phyloP scores from a whole-genome alignment of 108 stramenopile species.

The Thalassiosira profunda region DNA sequence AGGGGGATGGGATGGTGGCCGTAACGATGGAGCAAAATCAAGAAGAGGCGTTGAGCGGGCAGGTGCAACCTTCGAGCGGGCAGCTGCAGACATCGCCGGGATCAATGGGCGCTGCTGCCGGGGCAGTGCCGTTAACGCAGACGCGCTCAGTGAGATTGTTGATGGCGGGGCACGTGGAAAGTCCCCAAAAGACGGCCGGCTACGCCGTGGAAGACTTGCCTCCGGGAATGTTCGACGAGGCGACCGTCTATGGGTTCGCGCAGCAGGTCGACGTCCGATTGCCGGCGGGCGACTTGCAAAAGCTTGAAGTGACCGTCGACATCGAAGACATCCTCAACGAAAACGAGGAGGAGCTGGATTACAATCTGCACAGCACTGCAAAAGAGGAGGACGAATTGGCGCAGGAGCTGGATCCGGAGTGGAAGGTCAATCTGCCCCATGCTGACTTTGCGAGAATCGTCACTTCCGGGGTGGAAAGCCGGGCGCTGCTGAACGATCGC shows the following conservation, averaged over 20 bases:
- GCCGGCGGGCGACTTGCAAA: constrained; percentile 13
- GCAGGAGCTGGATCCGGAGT: constrained; percentile 15
- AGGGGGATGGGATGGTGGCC: too few species aligned
- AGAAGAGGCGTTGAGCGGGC: too few species aligned
- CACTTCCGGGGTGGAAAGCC: constrained; percentile 38
- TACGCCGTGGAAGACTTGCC: constrained; percentile 30
- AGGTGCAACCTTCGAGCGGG: too few species aligned
- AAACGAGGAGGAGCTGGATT: constrained; percentile 3
- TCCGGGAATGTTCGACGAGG: constrained; percentile 14
- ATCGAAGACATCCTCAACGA: neutral
- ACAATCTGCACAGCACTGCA: constrained; percentile 19
- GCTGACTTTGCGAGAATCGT: constrained; percentile 19
- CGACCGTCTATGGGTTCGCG: constrained; percentile 40
- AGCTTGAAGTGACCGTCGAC: neutral
- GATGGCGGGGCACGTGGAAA: constrained; percentile 46
- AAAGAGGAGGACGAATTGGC: constrained; percentile 12
- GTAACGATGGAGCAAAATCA: too few species aligned
- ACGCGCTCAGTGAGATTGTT: constrained; percentile 48
- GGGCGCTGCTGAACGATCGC: constrained; percentile 29
- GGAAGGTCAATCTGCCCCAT: neutral
- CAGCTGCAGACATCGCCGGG: too few species aligned
- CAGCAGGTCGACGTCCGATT: constrained; percentile 48
- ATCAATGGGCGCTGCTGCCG: too few species aligned
- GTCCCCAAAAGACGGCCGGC: constrained; percentile 2
- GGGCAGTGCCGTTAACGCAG: too few species aligned